phyloP scores from a whole-genome alignment of 352 stramenopile species.

The Phytophthora sansomeana region DNA sequence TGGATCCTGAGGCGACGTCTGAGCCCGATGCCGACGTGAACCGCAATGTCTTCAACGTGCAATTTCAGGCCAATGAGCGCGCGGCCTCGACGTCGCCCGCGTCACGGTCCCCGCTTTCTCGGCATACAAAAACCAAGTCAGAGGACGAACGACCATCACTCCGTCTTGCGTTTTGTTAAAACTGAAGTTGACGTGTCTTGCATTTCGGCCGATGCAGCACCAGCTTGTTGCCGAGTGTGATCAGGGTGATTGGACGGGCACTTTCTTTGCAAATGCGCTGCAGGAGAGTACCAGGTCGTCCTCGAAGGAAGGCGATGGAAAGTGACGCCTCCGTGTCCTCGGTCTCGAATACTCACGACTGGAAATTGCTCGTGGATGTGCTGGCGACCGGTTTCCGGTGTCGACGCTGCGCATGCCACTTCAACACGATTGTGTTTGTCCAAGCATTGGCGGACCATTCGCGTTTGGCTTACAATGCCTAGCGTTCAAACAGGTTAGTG shows the following conservation, averaged over 20 bases:
- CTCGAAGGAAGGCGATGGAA: not conserved
- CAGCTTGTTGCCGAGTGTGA: conserved; percentile 23
- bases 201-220: conserved; percentile 21
- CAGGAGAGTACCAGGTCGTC: conserved; percentile 14
- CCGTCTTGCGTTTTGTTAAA: conserved; percentile 27
- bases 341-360: not conserved
- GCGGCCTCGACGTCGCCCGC: conserved; percentile 15
- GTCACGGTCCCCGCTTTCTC: conserved; percentile 12
- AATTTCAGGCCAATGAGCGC: conserved; percentile 17
- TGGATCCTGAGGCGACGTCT: conserved; percentile 27
- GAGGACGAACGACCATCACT: conserved; percentile 21
- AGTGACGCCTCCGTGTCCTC: not conserved
- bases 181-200: conserved; percentile 7
- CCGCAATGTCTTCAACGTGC: conserved; percentile 31
- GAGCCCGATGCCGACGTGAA: conserved; percentile 8
- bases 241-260: conserved; percentile 39
- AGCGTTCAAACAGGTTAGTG: no score
- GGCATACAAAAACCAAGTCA: conserved; percentile 20
- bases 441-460: not conserved
- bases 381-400: not conserved
- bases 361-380: not conserved
- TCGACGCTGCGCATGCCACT: not conserved
- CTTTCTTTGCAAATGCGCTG: conserved; percentile 22
- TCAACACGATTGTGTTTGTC: not conserved
- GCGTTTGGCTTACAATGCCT: no score